Base-by-base conservation (phyloP, 208 protist species). In the Crithidia sp. region DNA sequence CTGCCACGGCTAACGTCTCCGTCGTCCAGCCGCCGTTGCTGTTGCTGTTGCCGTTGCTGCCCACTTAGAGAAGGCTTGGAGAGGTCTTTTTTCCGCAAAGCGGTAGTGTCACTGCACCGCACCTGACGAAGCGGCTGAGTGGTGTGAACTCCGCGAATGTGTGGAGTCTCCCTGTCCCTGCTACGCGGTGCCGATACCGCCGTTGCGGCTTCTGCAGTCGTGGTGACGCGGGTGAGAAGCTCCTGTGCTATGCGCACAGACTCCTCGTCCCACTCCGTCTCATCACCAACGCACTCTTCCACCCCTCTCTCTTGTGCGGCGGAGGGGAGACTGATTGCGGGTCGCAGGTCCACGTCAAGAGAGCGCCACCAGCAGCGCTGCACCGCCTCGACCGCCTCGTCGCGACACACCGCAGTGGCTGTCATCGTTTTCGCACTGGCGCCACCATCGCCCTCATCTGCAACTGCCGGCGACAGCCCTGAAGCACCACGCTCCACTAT, bases 351-450 rank as follows among this genome's bases (percentile, higher is more conserved):
- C 16, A 67, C 61, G 36, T 71, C 50, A 40, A 74, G 41, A 40
- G 39, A 28, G 8, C 65, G 59, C 74, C 74, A 79, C 74, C 74
- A 79, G 8, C 40, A 28, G 43, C 67, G 67, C 52, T 79, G 74
- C 40, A 74, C 67, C 36, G 56, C 53, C 12, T 54, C 54, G 6
- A 67, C 45, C 0, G 60, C 67, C 59, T 73, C 67, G 54, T 79
- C 74, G 8, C 59, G 74, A 14, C 16, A 12, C 39, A 74, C 52
- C 28, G 62, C 10, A 56, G 67, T 28, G 28, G 28, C 28, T 28
- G 28, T 16, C 7, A 64, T 45, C 12, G 13, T 2, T 2, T 14
- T 5, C 17, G 9, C 52, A 36, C 41, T 7, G 7, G 17, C 16
- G 37, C 2, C 13, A 5, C n/a, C 28, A 39, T 45, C 44, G n/a